These are phyloP conservation scores for Hippophae rhamnoides DNA, from an alignment of 306 rosid species.

Conservation along the genomic window DNA sequence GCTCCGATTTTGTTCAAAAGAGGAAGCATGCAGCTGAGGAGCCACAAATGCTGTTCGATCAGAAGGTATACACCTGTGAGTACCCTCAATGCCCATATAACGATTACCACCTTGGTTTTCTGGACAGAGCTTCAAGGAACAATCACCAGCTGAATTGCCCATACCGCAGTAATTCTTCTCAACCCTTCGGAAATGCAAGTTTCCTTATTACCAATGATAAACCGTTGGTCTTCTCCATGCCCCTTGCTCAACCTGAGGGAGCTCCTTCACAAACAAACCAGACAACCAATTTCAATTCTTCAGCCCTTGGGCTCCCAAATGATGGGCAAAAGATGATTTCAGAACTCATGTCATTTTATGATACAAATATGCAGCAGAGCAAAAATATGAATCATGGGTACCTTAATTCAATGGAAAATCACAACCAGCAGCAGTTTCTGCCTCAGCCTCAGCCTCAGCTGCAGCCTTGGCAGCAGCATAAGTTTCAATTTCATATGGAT, in stretches of 20 bases:
- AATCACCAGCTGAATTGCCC: constrained; percentile 45
- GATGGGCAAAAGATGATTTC: constrained; percentile 45
- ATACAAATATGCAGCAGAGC: constrained; percentile 22
- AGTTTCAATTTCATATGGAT: constrained; percentile 22
- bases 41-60: constrained; percentile 15
- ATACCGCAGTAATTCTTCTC: constrained; percentile 19
- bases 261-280: constrained; percentile 12
- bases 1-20: constrained; percentile 24
- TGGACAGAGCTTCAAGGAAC: constrained; percentile 30
- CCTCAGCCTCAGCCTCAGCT: constrained; percentile 2
- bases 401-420: constrained; percentile 3
- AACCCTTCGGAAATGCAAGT: constrained; percentile 23
- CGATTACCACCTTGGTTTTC: constrained; percentile 31
- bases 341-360: constrained; percentile 37
- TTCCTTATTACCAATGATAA: constrained; percentile 25
- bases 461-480: constrained; percentile 14
- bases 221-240: constrained; percentile 15
- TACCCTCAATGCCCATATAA: constrained; percentile 29
- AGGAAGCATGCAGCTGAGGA: constrained; percentile 30
- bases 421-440: constrained; percentile 7
- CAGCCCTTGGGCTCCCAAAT: constrained; percentile 30
- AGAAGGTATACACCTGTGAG: constrained; percentile 34
- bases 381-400: constrained; percentile 17
- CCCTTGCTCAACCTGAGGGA: constrained; percentile 23
- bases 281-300: constrained; percentile 12